Evolutionary conservation across 352 stramenopile genomes (phyloP), one percentile per base, ranked within the genome.

Genomic region (Phytopythium montanum): DNA sequence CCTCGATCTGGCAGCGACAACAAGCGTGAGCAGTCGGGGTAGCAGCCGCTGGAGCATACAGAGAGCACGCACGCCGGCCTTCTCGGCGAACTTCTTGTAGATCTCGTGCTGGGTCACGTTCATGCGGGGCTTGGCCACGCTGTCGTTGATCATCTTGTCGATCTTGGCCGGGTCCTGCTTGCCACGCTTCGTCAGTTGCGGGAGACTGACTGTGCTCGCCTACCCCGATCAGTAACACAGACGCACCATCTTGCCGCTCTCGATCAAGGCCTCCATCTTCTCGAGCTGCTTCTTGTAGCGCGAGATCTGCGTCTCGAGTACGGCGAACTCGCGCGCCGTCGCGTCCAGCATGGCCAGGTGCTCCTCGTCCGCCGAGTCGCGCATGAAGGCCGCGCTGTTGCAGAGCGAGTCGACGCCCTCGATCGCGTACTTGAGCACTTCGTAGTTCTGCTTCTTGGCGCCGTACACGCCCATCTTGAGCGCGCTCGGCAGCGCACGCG

Each of bases 31-130:
- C 51, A 14, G 26, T 14, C 2, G 42, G 16, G 18, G 13, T 12
- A 34, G 28, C n/a, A 28, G 36, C 52, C 45, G 10, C 1, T 46
- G 19, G 9, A 39, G 21, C 26, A 49, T 14, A 21, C 26, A 52
- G 16, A 6, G 14, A 31, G 51, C 26, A 69, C 69, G 23, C 67
- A 95, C 86, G 39, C 84, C 86, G 33, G 86, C 86, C 41, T 72
- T 68, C 13, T 90, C 74, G 60, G 81, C 90, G 49, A 95, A 95
- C 36, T 75, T 76, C 62, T 88, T 92, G 74, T 92, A 91, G 41
- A 84, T 77, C 6, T 90, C 77, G 65, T 90, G 76, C 54, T 85
- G 77, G 42, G 67, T 66, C 5, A 70, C 50, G 54, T 92, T 86
- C n/a, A 88, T 62, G n/a, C 70, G 67, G 0, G 84, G 84, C 38